A percentile compares a stretch with the other conserved stretches of the same genome.
Evolutionary conservation across 306 rosid species (phyloP).

Genomic region (Adenanthera pavonina): DNA sequence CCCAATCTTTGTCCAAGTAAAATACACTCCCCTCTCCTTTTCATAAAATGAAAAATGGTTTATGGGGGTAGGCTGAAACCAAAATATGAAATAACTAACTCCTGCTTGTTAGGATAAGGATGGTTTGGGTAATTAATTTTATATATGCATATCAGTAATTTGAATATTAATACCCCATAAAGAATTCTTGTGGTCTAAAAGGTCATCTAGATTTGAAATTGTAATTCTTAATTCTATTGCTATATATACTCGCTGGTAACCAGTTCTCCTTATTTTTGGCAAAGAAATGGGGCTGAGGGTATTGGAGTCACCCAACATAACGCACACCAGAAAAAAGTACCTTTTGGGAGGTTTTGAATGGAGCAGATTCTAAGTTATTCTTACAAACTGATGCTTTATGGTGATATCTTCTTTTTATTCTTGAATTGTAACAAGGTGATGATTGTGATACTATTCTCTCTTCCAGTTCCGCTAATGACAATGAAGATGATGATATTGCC

Average conservation of each 20-base stretch:
- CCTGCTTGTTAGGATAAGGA: not conserved
- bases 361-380: slow-evolving; percentile 28
- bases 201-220: not conserved
- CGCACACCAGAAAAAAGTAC: too few relatives aligned
- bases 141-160: slow-evolving; percentile 10
- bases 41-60: not conserved
- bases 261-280: not conserved
- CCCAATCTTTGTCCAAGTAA: slow-evolving; percentile 70
- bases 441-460: slow-evolving; percentile 23
- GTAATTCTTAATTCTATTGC: not conserved
- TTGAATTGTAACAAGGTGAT: slow-evolving; percentile 20
- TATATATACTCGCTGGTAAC: not conserved
- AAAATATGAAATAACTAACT: not conserved
- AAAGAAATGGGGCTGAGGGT: too few relatives aligned
- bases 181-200: not conserved
- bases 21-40: not conserved
- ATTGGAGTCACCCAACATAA: too few relatives aligned
- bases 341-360: not conserved
- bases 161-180: slow-evolving; percentile 2
- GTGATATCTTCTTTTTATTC: not conserved
- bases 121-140: not conserved
- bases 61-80: not conserved
- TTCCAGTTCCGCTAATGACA: slow-evolving; percentile 77
- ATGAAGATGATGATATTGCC: slow-evolving; percentile 79
- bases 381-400: not conserved